A percentile compares a stretch with the other conserved stretches of the same genome.
Evolutionary conservation across 1,284 basidiomycete species (phyloP).

Genomic region (Trichosporon sp.): DNA sequence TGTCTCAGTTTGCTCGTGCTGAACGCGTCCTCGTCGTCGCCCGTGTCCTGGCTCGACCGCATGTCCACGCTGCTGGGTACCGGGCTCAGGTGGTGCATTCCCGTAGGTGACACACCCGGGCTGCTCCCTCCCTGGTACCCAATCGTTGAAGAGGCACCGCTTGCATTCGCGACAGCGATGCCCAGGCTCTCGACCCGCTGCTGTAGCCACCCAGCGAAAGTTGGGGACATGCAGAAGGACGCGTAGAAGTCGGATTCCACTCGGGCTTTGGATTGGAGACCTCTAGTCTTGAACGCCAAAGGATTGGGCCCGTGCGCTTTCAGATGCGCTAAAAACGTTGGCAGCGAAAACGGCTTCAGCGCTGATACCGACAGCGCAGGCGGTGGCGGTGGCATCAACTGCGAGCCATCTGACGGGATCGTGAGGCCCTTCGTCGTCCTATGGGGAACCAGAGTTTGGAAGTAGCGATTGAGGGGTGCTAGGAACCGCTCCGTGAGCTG

Average conservation of each 20-base stretch:
- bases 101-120: constrained; percentile 10
- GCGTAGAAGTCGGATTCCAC: constrained; percentile 57
- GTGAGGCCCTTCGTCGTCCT: constrained; percentile 8
- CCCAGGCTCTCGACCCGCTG: constrained; percentile 45
- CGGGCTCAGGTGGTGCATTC: constrained; percentile 11
- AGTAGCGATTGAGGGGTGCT: constrained; percentile 90
- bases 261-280: constrained; percentile 48
- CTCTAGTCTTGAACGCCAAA: constrained; percentile 67
- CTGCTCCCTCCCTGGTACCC: background rate
- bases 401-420: constrained; percentile 17
- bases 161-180: constrained; percentile 36
- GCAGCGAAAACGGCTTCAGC: constrained; percentile 76
- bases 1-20: background rate
- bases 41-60: constrained; percentile 93
- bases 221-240: constrained; percentile 52
- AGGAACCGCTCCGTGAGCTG: constrained; percentile 84
- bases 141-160: background rate
- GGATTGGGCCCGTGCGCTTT: constrained; percentile 72
- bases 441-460: constrained; percentile 79
- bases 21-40: constrained; percentile 76
- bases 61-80: constrained; percentile 10
- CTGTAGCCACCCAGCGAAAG: constrained; percentile 54
- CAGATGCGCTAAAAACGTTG: constrained; percentile 78
- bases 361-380: constrained; percentile 26
- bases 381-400: constrained; percentile 20